Evolutionary conservation across 2,329 filamentous ascomycete genomes (phyloP).

Genomic region (Atkinsonella hypoxylon): DNA sequence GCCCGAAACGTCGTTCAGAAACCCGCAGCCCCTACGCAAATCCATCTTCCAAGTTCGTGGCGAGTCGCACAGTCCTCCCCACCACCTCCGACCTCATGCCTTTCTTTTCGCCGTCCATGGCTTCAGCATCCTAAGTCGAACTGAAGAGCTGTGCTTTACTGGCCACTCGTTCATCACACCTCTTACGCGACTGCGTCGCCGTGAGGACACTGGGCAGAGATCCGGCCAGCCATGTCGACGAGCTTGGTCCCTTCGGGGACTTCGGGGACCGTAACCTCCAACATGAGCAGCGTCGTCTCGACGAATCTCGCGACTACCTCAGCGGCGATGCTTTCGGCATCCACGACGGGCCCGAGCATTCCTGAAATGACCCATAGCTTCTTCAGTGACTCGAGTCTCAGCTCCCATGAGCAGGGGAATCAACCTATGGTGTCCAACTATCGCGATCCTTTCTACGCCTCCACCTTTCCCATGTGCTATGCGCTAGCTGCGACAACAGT

Average conservation of each 20-base stretch:
- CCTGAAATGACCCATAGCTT: neutral
- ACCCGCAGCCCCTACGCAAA: too few species aligned
- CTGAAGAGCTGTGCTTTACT: neutral
- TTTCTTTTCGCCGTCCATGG: neutral
- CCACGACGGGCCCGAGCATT: neutral
- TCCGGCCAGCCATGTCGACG: constrained; percentile 4
- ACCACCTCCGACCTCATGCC: neutral
- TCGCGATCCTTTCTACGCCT: constrained; percentile 83
- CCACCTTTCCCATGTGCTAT: constrained; percentile 85
- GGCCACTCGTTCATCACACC: neutral
- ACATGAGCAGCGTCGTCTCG: neutral
- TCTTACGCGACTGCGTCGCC: neutral
- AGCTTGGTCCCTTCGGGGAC: constrained; percentile 5
- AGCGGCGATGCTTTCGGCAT: neutral
- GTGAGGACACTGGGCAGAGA: constrained; percentile 1
- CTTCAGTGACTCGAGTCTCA: constrained; percentile 21
- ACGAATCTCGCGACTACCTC: neutral
- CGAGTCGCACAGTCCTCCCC: neutral
- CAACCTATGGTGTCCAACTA: constrained; percentile 47
- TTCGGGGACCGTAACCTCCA: constrained; percentile 3
- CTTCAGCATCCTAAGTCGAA: neutral
- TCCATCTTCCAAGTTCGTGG: neutral
- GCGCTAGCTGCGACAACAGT: constrained; percentile 85
- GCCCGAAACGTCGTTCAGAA: too few species aligned
- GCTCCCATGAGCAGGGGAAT: constrained; percentile 16